Evolutionary conservation across 257 asterid species (phyloP), one percentile per base, ranked within the genome.

Genomic region (Nicotiana paniculata): DNA sequence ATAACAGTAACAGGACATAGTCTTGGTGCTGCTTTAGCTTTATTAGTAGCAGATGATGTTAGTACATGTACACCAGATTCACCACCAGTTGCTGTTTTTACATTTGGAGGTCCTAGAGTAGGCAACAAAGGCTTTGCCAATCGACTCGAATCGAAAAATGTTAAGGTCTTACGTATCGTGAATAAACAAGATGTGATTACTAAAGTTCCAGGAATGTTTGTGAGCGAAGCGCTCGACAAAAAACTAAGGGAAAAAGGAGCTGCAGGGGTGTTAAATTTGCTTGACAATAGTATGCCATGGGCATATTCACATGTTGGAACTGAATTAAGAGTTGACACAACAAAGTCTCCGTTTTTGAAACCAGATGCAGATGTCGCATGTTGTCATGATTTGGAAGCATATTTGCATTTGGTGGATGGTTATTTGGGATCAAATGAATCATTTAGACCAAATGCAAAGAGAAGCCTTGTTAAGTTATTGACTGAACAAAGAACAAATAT

Each of bases 301-400:
- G 93, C 97, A 13, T 95, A 95, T 37, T 85, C 96, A 1, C 99
- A 95, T 6, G 99, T 91, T 0, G 99, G 99, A 7, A 88, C 88
- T 0, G 99, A 93, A 15, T 10, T 95, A 15, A 86, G 90, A 46
- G 90, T 95, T 0, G 99, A 95, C 39, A 92, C 98, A 0, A 92
- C 88, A n/a, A 91, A 90, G 97, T 95, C 99, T 2, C 99, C 99
- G 0, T 93, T 84, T 65, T 16, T 95, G 21, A 88, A 85, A 81
- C 92, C 98, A 0, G 59, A 95, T 58, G 98, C 99, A 0, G 99
- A 95, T 46, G 88, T 90, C 1, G 93, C 98, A 4, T 95, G 99
- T 46, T 95, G 99, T 82, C 99, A 95, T 89, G 99, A 95, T 48
- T 83, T 95, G 90, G 99, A 95, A 84, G 97, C 99, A 6, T 93